phyloP scores from a whole-genome alignment of 768 basidiomycete genomes.

The Boletus barrowsii region DNA sequence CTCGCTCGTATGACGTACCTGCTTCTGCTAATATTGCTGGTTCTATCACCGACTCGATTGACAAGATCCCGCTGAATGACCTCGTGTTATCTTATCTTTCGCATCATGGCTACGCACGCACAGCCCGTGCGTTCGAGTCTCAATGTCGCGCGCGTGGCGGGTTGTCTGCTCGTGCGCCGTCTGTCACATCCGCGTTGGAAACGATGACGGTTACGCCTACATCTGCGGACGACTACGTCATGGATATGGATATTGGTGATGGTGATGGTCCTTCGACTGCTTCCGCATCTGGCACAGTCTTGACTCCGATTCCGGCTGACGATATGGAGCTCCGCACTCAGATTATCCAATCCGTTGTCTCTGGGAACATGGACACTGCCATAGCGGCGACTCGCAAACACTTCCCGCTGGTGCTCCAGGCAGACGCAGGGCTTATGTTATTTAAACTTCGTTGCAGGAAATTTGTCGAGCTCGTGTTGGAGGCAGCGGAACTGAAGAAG shows the following conservation, averaged over 20 bases:
- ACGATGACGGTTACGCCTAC: constrained; percentile 2
- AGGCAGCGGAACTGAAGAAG: constrained; percentile 68
- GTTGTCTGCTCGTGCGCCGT: constrained; percentile 9
- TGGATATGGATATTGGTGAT: constrained; percentile 44
- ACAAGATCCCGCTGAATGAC: constrained; percentile 61
- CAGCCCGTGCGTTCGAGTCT: constrained; percentile 63
- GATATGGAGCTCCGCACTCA: constrained; percentile 68
- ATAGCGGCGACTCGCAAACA: constrained; percentile 51
- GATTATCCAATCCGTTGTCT: constrained; percentile 65
- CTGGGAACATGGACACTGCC: constrained; percentile 70
- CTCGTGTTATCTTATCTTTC: constrained; percentile 78
- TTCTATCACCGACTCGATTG: constrained; percentile 42
- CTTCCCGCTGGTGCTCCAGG: constrained; percentile 63
- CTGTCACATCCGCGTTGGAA: constrained; percentile 4
- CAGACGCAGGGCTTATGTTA: constrained; percentile 66
- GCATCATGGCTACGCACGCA: constrained; percentile 79
- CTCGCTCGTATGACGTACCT: constrained; percentile 7
- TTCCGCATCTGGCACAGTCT: constrained; percentile 9
- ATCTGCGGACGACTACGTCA: constrained; percentile 37
- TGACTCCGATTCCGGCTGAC: constrained; percentile 32
- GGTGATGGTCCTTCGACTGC: constrained; percentile 16
- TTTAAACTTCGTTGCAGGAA: constrained; percentile 83
- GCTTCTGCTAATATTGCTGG: background rate
- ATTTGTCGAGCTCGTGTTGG: constrained; percentile 79
- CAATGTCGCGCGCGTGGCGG: constrained; percentile 37